Base-by-base conservation (phyloP, 1,139 yeast species). In the Yamadazyma atmosphaerica region DNA sequence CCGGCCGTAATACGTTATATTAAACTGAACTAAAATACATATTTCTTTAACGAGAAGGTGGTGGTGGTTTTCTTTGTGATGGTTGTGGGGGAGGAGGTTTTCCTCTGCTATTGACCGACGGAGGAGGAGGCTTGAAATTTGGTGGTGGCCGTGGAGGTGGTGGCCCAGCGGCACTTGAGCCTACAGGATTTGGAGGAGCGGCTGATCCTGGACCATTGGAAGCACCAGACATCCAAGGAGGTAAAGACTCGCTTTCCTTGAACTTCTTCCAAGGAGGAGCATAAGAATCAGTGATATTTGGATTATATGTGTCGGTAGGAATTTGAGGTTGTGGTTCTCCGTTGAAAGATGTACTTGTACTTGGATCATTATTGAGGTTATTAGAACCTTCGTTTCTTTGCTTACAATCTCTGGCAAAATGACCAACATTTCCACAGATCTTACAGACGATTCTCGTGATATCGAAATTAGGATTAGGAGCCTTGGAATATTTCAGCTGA, bases 331-430 rank as follows among this genome's bases (percentile, higher is more conserved):
- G n/a, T n/a, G n/a, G n/a, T n/a, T n/a, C n/a, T n/a, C n/a, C n/a
- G n/a, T n/a, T n/a, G n/a, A n/a, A n/a, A n/a, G n/a, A n/a, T n/a
- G n/a, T n/a, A n/a, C n/a, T n/a, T 19, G 8, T 9, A 19, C 22
- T 19, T 19, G 22, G 29, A 14, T 26, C 17, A 26, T 26, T 12
- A 14, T 14, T 26, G n/a, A 8, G n/a, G n/a, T n/a, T n/a, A 24
- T 6, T 10, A 12, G 27, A 24, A 13, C n/a, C 31, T 9, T 34
- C 44, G 9, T 40, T 36, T 25, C 47, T 54, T 34, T 53, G 49
- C 44, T 75, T 80, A 72, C 98, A 92, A 63, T 92, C 98, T 42
- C 90, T 72, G 1, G 95, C 89, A 51, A 83, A 80, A 64, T 92
- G 98, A 0, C 98, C 98, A 21, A 77, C 69, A 38, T 77, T 77